Conservation (phyloP, 768 basidiomycete genomes). For the Mycena galericulata region DNA sequence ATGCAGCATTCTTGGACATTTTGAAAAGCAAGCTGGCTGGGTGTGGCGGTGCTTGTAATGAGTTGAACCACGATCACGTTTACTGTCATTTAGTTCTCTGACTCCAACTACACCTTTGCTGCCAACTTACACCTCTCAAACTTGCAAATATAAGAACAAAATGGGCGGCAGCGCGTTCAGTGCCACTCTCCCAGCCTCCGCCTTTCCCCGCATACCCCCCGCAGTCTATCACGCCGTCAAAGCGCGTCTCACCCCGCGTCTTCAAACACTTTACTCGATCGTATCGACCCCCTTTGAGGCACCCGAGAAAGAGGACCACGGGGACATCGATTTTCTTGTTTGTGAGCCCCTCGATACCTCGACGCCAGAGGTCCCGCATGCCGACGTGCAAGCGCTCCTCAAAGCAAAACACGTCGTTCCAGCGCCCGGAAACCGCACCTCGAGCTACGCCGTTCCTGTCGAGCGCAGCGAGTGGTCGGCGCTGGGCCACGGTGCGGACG, state of each 20-base stretch:
- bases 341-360: constrained; percentile 51
- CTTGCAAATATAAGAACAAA: background rate
- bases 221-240: constrained; percentile 65
- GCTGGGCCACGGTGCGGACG: constrained; percentile 44
- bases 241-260: constrained; percentile 51
- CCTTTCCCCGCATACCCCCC: constrained; percentile 75
- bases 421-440: constrained; percentile 65
- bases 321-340: constrained; percentile 79
- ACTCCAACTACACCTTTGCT: too few relatives aligned
- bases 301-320: constrained; percentile 73
- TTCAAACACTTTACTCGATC: constrained; percentile 60
- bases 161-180: constrained; percentile 84
- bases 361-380: constrained; percentile 48
- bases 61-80: too few relatives aligned
- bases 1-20: constrained; percentile 15
- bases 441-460: constrained; percentile 71
- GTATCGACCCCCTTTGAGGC: constrained; percentile 72
- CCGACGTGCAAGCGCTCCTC: constrained; percentile 53
- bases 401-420: constrained; percentile 61
- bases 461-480: constrained; percentile 51
- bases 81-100: too few relatives aligned
- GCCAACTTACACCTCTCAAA: too few relatives aligned
- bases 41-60: too few relatives aligned
- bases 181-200: constrained; percentile 51
- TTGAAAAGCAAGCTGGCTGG: too few relatives aligned